Percentiles rank a stretch among this genome's conserved stretches.
Conservation (phyloP, 257 asterid genomes). For the Solanum ossicruentum region DNA sequence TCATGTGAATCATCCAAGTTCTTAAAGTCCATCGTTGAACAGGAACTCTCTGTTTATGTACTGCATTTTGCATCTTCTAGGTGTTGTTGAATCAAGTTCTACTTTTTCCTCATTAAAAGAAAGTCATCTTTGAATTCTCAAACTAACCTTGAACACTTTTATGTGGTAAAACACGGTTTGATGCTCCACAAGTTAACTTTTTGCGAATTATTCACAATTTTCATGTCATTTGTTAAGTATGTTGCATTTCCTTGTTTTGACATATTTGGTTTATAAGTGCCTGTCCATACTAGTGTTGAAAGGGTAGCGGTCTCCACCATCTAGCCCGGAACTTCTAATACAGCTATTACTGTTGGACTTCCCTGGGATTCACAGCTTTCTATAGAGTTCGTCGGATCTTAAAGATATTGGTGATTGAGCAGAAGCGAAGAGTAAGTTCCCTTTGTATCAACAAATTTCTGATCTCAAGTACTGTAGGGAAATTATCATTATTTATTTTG, state of each 20-base stretch:
- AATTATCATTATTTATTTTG: neutral
- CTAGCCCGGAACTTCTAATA: neutral
- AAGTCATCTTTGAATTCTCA: neutral
- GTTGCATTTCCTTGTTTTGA: neutral
- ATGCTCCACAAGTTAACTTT: neutral
- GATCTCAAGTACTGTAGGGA: neutral
- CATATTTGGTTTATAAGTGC: neutral
- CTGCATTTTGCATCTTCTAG: neutral
- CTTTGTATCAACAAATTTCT: neutral
- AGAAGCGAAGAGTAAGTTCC: neutral
- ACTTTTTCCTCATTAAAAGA: neutral
- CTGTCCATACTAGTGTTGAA: neutral
- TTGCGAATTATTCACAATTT: neutral
- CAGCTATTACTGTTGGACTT: neutral
- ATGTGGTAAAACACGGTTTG: neutral
- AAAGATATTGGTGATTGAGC: neutral
- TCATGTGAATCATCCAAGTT: neutral
- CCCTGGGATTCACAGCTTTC: neutral
- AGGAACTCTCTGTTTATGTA: neutral
- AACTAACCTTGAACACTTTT: neutral
- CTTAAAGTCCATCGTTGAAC: neutral
- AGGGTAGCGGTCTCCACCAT: neutral
- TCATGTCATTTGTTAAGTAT: neutral
- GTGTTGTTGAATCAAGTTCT: neutral
- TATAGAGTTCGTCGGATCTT: neutral